These are phyloP conservation scores for Oehlia diaphana DNA, from an alignment of 192 early-diverging fungal species.

Conservation along the genomic window DNA sequence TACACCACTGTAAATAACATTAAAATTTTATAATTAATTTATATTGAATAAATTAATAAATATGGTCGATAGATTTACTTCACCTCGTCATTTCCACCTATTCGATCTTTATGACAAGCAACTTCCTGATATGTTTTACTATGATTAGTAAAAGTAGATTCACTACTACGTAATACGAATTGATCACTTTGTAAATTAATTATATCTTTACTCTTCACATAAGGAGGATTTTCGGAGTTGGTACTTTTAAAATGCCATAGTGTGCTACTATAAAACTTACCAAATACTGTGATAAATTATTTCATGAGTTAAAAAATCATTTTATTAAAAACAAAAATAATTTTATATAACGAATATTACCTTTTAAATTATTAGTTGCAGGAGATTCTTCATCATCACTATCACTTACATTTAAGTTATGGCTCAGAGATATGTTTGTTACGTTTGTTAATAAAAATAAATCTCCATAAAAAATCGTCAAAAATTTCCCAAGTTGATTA, in stretches of 20 bases:
- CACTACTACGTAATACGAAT: neutral
- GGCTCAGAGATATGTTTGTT: too few relatives aligned
- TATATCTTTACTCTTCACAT: neutral
- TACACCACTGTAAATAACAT: too few relatives aligned
- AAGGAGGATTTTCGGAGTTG: neutral
- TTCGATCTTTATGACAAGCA: neutral
- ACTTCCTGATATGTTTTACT: neutral
- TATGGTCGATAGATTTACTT: too few relatives aligned
- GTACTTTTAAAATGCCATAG: neutral
- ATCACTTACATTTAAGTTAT: neutral
- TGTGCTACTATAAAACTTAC: too few relatives aligned
- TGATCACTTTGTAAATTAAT: neutral
- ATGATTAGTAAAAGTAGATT: neutral
- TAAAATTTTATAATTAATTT: too few relatives aligned
- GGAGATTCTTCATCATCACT: neutral
- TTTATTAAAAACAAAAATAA: neutral
- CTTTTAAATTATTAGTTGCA: neutral
- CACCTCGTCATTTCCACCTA: neutral
- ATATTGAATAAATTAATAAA: too few relatives aligned
- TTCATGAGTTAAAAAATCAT: too few relatives aligned
- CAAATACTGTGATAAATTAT: too few relatives aligned
- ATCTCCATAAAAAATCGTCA: neutral
- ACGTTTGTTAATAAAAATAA: too few relatives aligned
- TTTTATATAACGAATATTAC: neutral
- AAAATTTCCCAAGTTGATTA: neutral